Base-by-base conservation (phyloP, 2,329 filamentous ascomycete species). In the Trichoderma sp. region DNA sequence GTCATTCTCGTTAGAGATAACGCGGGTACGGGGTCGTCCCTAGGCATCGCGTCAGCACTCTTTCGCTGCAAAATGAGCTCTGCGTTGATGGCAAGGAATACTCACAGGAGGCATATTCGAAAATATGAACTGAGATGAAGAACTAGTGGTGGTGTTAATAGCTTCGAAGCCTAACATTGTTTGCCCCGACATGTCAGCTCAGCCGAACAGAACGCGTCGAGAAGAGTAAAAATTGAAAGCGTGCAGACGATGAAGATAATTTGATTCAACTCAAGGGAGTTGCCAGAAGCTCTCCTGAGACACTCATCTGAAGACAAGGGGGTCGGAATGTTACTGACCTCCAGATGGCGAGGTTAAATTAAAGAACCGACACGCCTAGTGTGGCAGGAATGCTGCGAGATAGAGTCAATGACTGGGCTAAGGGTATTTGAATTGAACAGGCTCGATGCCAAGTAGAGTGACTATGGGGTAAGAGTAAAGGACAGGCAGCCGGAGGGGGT, bases 1-100 rank as follows among this genome's bases (percentile, higher is more conserved):
- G 82, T 98, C 95, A 81, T 98, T 98, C 86, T 98, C 95, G 83
- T 97, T 96, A 76, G 92, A 92, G 78, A 92, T 88, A 81, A 90
- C 88, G 84, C 94, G 92, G 81, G 90, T 88, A 83, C 92, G 89
- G 26, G 72, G 69, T 34, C 72, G 72, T 71, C 72, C 72, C 72
- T 73, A 6, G 15, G n/a, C 51, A 65, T 51, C 71, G 71, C 58
- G 71, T 72, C 51, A 72, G 71, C 60, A 47, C 28, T 30, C 43
- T 14, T 21, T 28, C 5, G 28, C 8, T 5, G 8, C 21, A 47
- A 24, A 3, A 1, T n/a, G 39, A 15, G n/a, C 11, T 30, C 47
- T 1, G 18, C 9, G 4, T 47, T 11, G 30, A 0, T 8, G 15
- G 14, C 6, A 39, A 3, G 6, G 26, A 30, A 12, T 53, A 78